Conservation (phyloP, 768 basidiomycete genomes). For the Leccinum imitatum region DNA sequence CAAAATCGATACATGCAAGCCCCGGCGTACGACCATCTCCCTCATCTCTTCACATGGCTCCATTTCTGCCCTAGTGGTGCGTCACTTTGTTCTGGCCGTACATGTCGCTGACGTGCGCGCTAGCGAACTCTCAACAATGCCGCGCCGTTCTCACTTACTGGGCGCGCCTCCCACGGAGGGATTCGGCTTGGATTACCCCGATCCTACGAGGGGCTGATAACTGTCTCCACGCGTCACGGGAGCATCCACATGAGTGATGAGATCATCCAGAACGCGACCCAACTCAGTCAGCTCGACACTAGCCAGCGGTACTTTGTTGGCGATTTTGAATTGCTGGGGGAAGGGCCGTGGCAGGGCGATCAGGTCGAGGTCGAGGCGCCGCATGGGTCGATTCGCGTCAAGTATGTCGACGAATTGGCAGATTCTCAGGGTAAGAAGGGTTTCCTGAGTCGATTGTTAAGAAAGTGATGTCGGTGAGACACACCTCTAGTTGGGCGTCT, state of each 20-base stretch:
- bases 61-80: slow-evolving; percentile 19
- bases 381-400: slow-evolving; percentile 22
- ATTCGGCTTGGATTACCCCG: slow-evolving; percentile 20
- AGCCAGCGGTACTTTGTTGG: slow-evolving; percentile 27
- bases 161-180: slow-evolving; percentile 9
- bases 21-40: slow-evolving; percentile 22
- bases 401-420: slow-evolving; percentile 19
- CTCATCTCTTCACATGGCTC: slow-evolving; percentile 19
- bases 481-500: not conserved
- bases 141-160: slow-evolving; percentile 19
- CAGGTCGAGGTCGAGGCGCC: slow-evolving; percentile 14
- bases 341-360: slow-evolving; percentile 23
- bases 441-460: slow-evolving; percentile 22
- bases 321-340: slow-evolving; percentile 18
- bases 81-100: not conserved
- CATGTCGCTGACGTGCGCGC: not conserved
- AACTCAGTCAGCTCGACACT: slow-evolving; percentile 22
- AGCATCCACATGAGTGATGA: slow-evolving; percentile 12
- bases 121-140: slow-evolving; percentile 18
- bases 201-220: slow-evolving; percentile 23
- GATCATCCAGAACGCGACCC: slow-evolving; percentile 18
- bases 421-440: slow-evolving; percentile 8
- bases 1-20: slow-evolving; percentile 6
- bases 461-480: slow-evolving; percentile 6
- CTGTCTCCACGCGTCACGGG: slow-evolving; percentile 20